Base-by-base conservation (phyloP, 306 rosid species). In the Trichosanthes truncata region DNA sequence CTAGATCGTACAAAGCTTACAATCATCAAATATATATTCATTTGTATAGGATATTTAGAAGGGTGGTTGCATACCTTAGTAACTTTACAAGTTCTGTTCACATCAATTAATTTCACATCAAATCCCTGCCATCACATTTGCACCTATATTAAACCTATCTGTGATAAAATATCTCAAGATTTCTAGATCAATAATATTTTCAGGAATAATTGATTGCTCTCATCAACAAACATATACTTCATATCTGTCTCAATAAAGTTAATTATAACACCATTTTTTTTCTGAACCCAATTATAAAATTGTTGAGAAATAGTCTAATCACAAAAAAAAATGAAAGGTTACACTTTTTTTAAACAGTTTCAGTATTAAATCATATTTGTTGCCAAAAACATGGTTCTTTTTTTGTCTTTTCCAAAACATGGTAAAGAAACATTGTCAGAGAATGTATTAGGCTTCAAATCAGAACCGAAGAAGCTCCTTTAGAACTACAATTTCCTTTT, bases 21-120 rank as follows among this genome's bases (percentile, higher is more conserved):
- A 82, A 43, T 84, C 75, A 80, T 78, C 88, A 78, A 9, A 68
- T 14, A 69, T 51, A 40, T 78, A 66, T 40, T 26, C n/a, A 67
- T 52, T 17, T 36, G 33, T 51, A 9, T 43, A 71, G 82, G 67
- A 51, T 18, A 75, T 41, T 67, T 63, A 68, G 17, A 80, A 53
- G 45, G 33, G 41, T 49, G 49, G 74, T 25, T 61, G 55, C 33
- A 55, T 89, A 91, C 98, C 98, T 89, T 94, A 1, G 97, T 94
- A 81, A 94, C 97, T 89, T 94, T 94, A 89, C 93, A 91, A 40
- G 97, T 92, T 79, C 98, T 90, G 83, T 91, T 94, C 86, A 94
- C 94, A 83, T 92, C 86, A 83, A 92, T 89, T 88, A 92, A 79
- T 85, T 83, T 92, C 81, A 90, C 93, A 81, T 94, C 98, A 78